These are phyloP conservation scores for Colletotrichum ledebouriae DNA, from an alignment of 2,329 filamentous ascomycete species.

Conservation along the genomic window DNA sequence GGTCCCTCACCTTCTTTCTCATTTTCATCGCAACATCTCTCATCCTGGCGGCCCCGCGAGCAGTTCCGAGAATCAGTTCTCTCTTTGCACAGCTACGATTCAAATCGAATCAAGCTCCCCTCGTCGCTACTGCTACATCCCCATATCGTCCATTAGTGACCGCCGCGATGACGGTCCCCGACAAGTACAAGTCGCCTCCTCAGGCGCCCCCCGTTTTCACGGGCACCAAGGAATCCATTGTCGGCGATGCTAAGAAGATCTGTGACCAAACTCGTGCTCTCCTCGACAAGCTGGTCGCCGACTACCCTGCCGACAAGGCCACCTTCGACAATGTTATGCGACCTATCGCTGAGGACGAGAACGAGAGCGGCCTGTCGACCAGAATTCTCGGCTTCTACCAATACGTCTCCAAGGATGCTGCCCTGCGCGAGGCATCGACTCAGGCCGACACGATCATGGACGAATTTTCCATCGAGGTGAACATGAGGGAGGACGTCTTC, in stretches of 20 bases:
- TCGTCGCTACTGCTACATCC: conserved; percentile 49
- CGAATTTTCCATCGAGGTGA: conserved; percentile 82
- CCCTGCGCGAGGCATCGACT: conserved; percentile 80
- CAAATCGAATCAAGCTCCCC: conserved; percentile 46
- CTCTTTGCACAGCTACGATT: conserved; percentile 69
- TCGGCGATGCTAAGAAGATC: conserved; percentile 75
- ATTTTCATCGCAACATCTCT: conserved; percentile 68
- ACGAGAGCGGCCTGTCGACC: conserved; percentile 69
- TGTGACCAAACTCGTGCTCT: conserved; percentile 73
- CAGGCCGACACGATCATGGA: conserved; percentile 82
- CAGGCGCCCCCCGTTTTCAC: conserved; percentile 84
- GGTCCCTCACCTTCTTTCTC: conserved; percentile 63
- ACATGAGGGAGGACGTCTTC: conserved; percentile 87
- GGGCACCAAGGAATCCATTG: conserved; percentile 77
- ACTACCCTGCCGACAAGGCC: conserved; percentile 66
- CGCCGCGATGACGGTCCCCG: conserved; percentile 71
- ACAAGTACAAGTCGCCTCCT: conserved; percentile 79
- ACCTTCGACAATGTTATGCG: conserved; percentile 68
- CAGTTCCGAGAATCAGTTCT: conserved; percentile 69
- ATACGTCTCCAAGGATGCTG: conserved; percentile 77
- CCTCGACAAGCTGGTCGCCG: conserved; percentile 76
- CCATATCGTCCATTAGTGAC: conserved; percentile 55
- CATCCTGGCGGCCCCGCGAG: conserved; percentile 77
- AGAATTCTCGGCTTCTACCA: conserved; percentile 85
- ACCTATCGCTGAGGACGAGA: conserved; percentile 82